Conservation (phyloP, 805 yeast species). For the Yarrowia bubula region DNA sequence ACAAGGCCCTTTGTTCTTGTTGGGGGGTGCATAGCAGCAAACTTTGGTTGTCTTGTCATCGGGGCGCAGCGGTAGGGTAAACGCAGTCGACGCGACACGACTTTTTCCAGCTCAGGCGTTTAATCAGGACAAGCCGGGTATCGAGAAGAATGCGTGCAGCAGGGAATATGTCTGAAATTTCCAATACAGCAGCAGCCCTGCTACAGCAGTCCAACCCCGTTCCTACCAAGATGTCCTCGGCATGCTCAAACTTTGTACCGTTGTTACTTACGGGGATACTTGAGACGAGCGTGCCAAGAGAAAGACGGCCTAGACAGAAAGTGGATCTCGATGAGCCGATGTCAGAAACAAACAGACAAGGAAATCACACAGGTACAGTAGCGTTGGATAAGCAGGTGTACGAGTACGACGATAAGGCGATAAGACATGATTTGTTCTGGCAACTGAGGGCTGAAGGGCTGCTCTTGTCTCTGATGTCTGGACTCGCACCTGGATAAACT, state of each 20-base stretch:
- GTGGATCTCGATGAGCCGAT: conserved; percentile 3
- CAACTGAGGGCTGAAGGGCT: too few species aligned
- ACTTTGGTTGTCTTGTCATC: background rate
- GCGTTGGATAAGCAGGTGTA: too few species aligned
- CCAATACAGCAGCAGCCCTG: too few species aligned
- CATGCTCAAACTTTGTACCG: background rate
- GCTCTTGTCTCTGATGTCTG: too few species aligned
- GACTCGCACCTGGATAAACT: background rate
- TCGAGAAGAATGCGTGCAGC: too few species aligned
- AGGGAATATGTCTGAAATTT: too few species aligned
- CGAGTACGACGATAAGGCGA: too few species aligned
- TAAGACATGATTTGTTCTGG: too few species aligned
- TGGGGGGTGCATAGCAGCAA: conserved; percentile 12
- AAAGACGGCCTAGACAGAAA: conserved; percentile 10
- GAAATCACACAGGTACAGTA: background rate
- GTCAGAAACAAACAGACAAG: background rate
- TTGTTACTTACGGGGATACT: background rate
- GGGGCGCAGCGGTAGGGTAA: conserved; percentile 24
- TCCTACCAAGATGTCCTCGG: too few species aligned
- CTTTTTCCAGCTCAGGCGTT: too few species aligned
- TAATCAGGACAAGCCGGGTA: background rate
- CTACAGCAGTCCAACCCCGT: too few species aligned
- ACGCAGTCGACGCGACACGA: background rate
- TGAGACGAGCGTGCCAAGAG: conserved; percentile 14
- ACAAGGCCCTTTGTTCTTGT: conserved; percentile 1